Conservation (phyloP, 441 rosid genomes). For the Pelargonium citronellum region DNA sequence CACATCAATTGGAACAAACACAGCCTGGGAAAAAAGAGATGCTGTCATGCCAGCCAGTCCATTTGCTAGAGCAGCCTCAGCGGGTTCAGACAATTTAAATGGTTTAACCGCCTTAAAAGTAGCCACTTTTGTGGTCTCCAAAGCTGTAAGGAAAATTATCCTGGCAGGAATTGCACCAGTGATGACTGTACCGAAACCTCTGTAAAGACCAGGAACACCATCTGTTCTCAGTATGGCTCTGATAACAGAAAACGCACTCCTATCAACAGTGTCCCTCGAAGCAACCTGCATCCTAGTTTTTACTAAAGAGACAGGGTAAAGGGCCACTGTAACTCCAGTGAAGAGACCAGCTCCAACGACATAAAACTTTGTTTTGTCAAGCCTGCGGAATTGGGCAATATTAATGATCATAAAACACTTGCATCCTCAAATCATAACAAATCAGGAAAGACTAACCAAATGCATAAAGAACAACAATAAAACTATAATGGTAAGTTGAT, state of each 20-base stretch:
- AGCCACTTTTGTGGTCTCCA: slow-evolving; percentile 81
- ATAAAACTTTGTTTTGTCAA: slow-evolving; percentile 84
- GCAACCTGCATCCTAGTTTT: slow-evolving; percentile 96
- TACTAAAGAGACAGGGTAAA: slow-evolving; percentile 80
- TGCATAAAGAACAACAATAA: no score
- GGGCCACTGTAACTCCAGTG: slow-evolving; percentile 83
- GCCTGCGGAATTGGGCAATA: slow-evolving; percentile 43
- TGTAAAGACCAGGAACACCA: slow-evolving; percentile 87
- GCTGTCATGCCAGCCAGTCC: slow-evolving; percentile 92
- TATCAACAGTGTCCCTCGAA: slow-evolving; percentile 69
- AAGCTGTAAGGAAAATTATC: slow-evolving; percentile 73
- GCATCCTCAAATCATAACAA: background rate
- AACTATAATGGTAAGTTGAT: no score
- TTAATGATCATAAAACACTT: slow-evolving; percentile 17
- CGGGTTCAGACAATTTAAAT: slow-evolving; percentile 58
- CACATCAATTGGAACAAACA: slow-evolving; percentile 92
- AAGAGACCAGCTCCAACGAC: slow-evolving; percentile 91
- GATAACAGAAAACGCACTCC: slow-evolving; percentile 57
- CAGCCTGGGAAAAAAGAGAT: slow-evolving; percentile 71
- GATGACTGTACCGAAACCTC: slow-evolving; percentile 89
- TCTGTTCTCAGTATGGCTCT: slow-evolving; percentile 65
- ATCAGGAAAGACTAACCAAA: no score
- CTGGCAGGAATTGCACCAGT: slow-evolving; percentile 92
- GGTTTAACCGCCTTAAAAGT: slow-evolving; percentile 72
- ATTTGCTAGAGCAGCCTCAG: slow-evolving; percentile 85